Percentiles rank a stretch among this genome's conserved stretches.
These are phyloP conservation scores for Ophiostoma sp. DNA, from an alignment of 2,329 filamentous ascomycete genomes.

Conservation along the genomic window DNA sequence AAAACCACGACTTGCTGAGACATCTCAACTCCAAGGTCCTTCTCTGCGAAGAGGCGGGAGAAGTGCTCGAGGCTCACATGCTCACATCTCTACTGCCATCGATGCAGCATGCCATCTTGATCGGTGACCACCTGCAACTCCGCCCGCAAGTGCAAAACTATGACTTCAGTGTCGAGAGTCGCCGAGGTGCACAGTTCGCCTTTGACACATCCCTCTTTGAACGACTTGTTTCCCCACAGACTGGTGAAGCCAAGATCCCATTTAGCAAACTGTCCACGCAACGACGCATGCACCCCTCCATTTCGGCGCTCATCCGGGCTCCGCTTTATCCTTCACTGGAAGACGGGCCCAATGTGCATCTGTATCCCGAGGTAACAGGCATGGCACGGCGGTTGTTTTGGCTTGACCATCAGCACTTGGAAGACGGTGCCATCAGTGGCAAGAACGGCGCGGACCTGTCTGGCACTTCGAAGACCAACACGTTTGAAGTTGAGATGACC, in stretches of 20 bases:
- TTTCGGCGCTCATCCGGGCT: slow-evolving; percentile 58
- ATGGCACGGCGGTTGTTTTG: slow-evolving; percentile 59
- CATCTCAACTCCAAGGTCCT: slow-evolving; percentile 56
- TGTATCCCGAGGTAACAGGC: slow-evolving; percentile 52
- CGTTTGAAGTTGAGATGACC: slow-evolving; percentile 65
- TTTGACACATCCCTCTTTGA: slow-evolving; percentile 65
- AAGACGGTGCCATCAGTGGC: slow-evolving; percentile 42
- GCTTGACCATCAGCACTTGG: slow-evolving; percentile 57
- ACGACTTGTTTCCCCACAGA: slow-evolving; percentile 37
- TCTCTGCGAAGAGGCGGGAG: slow-evolving; percentile 67
- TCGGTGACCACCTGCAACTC: slow-evolving; percentile 64
- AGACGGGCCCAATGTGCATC: slow-evolving; percentile 46
- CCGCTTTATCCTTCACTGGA: slow-evolving; percentile 58
- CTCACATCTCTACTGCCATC: slow-evolving; percentile 60
- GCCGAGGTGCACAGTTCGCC: slow-evolving; percentile 49
- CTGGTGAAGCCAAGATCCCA: slow-evolving; percentile 30
- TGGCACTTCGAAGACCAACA: slow-evolving; percentile 53
- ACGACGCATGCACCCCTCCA: slow-evolving; percentile 64
- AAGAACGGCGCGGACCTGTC: slow-evolving; percentile 24
- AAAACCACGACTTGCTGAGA: slow-evolving; percentile 50
- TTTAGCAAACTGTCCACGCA: slow-evolving; percentile 55
- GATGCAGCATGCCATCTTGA: slow-evolving; percentile 62
- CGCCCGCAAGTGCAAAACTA: slow-evolving; percentile 59
- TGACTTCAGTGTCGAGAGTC: slow-evolving; percentile 53
- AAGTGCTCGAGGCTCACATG: slow-evolving; percentile 65